Base-by-base conservation (phyloP, 2,329 filamentous ascomycete genomes). In the Alternaria brassicicola region DNA sequence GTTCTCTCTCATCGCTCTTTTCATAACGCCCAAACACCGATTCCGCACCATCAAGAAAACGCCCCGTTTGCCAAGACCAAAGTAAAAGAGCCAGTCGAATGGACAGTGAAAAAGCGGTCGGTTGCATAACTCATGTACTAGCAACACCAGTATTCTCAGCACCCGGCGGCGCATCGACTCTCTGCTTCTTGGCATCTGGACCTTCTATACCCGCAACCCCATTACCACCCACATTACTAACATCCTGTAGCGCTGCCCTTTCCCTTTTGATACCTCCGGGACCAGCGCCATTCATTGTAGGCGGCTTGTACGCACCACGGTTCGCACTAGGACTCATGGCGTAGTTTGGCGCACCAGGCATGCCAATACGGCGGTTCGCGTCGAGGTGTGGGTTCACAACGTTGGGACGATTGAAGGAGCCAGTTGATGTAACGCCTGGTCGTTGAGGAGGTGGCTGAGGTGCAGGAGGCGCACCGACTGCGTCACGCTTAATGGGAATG, bases 401-500 rank as follows among this genome's bases (percentile, higher is more conserved):
- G 57, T 82, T 84, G 15, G 69, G 63, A 2, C 67, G 65, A 33
- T 62, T 64, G 38, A 67, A 59, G 15, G 56, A 62, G 39, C 57
- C 60, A 17, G 52, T 36, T 45, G 59, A 60, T 52, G 62, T 48
- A 39, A 59, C 61, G 19, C 35, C 53, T 19, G 61, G 56, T 38
- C 59, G 61, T 35, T 66, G 57, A 6, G 61, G 48, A 25, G 60
- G 46, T 23, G 56, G 64, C 42, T 58, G 57, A 2, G 64, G 67
- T 9, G 59, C 46, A 1, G 66, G 62, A 0, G 67, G 67, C 9
- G 63, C 64, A 9, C 62, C 62, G 35, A 76, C 64, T 26, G 71
- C 67, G 38, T 81, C 83, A 61, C 84, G 85, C 4, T 84, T 84
- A 2, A 97, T 79, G 0, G 93, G 92, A 51, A 89, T 88, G 4